Evolutionary conservation across 805 yeast genomes (phyloP).

Genomic region (Suhomyces tanzawaensis): DNA sequence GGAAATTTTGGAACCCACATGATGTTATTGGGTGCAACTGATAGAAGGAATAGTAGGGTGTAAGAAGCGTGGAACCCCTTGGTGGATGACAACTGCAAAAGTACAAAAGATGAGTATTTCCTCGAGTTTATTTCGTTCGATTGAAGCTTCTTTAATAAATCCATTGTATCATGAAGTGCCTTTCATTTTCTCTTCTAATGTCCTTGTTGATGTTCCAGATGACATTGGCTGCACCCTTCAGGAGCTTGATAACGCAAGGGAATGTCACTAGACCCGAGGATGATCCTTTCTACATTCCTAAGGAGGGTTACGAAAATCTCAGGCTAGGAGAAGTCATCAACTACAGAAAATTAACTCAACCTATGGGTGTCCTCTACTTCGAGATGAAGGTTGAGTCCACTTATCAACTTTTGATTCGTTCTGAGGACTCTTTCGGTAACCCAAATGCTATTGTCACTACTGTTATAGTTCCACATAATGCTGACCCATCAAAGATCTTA

Average conservation of each 20-base stretch:
- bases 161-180: background rate
- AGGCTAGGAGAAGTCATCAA: slow-evolving; percentile 13
- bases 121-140: no score
- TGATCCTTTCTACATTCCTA: slow-evolving; percentile 16
- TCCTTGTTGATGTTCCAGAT: background rate
- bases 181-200: background rate
- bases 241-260: background rate
- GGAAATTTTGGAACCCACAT: no score
- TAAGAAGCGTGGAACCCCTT: no score
- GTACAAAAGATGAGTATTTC: no score
- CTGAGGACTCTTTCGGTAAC: slow-evolving; percentile 23
- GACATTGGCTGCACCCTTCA: background rate
- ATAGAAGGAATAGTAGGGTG: no score
- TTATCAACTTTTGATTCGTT: slow-evolving; percentile 13
- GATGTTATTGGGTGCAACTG: no score
- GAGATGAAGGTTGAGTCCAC: slow-evolving; percentile 10
- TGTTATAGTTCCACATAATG: slow-evolving; percentile 28
- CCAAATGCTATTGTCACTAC: slow-evolving; percentile 27
- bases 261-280: slow-evolving; percentile 1
- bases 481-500: slow-evolving; percentile 24
- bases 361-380: slow-evolving; percentile 10
- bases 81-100: no score
- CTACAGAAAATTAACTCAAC: slow-evolving; percentile 9
- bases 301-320: slow-evolving; percentile 13
- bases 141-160: no score